Percentiles rank a stretch among this genome's conserved stretches.
Conservation (phyloP, 352 stramenopile species). For the Globisporangium emineosum region DNA sequence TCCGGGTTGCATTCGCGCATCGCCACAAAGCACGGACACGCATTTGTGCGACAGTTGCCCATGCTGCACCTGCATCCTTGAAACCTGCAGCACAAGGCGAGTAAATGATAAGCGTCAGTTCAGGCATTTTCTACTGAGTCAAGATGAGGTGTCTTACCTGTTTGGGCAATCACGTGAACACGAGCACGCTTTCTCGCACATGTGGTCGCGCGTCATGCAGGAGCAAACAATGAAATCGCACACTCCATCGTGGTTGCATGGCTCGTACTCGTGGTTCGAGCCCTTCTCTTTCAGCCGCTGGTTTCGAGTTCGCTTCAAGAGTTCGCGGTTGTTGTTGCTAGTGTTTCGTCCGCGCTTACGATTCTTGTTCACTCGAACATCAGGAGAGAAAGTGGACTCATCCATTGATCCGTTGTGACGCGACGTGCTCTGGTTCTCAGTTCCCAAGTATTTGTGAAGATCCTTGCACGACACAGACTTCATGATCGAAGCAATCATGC, state of each 20-base stretch:
- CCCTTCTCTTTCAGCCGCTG: slow-evolving; percentile 60
- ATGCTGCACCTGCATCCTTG: slow-evolving; percentile 48
- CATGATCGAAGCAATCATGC: slow-evolving; percentile 58
- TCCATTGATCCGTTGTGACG: neutral
- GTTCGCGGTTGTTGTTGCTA: slow-evolving; percentile 50
- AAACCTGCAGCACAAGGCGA: slow-evolving; percentile 28
- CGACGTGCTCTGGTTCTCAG: slow-evolving; percentile 28
- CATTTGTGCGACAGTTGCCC: slow-evolving; percentile 62
- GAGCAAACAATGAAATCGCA: slow-evolving; percentile 55
- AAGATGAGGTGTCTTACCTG: slow-evolving; percentile 30
- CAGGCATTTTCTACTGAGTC: neutral
- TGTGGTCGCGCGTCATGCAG: slow-evolving; percentile 78
- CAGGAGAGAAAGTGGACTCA: slow-evolving; percentile 33
- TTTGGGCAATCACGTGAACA: slow-evolving; percentile 76
- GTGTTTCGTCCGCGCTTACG: slow-evolving; percentile 38
- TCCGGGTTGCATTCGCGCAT: slow-evolving; percentile 59
- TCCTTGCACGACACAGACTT: slow-evolving; percentile 57
- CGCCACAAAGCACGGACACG: slow-evolving; percentile 58
- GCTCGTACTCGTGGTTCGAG: slow-evolving; percentile 72
- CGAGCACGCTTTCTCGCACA: slow-evolving; percentile 81
- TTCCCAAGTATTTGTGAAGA: slow-evolving; percentile 46
- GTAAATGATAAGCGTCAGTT: neutral
- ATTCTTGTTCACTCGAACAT: slow-evolving; percentile 33
- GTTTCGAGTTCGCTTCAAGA: slow-evolving; percentile 62
- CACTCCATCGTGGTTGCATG: slow-evolving; percentile 71